Conservation (phyloP, 2,329 filamentous ascomycete species). For the Pyrenophora tritici-repentis region DNA sequence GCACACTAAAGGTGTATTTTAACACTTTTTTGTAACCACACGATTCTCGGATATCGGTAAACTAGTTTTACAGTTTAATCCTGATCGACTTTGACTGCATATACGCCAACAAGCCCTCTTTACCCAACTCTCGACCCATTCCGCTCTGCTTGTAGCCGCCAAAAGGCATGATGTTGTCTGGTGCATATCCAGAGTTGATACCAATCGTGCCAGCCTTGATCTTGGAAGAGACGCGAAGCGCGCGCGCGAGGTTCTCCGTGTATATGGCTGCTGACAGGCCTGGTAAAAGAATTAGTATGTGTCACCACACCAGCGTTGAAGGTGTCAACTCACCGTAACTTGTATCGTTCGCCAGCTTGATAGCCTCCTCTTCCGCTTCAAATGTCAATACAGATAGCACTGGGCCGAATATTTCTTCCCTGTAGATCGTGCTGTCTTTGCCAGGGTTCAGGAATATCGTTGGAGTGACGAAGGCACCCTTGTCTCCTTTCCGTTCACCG, state of each 20-base stretch:
- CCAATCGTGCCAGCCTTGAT: constrained; percentile 28
- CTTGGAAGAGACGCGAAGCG: constrained; percentile 22
- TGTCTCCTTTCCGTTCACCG: constrained; percentile 29
- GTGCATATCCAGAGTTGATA: constrained; percentile 13
- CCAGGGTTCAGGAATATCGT: constrained; percentile 40
- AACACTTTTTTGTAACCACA: no score
- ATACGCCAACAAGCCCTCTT: constrained; percentile 3
- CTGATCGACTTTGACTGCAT: constrained; percentile 2
- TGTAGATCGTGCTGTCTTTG: constrained; percentile 32
- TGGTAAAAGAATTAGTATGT: neutral
- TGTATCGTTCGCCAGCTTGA: constrained; percentile 41
- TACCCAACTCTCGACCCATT: constrained; percentile 1
- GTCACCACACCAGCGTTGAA: neutral
- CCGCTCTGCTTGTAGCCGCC: constrained; percentile 9
- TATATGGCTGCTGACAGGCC: constrained; percentile 19
- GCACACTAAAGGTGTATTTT: no score
- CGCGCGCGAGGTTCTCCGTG: constrained; percentile 24
- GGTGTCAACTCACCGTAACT: constrained; percentile 20
- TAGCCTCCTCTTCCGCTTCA: constrained; percentile 41
- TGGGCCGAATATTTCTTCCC: constrained; percentile 44
- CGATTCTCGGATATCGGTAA: no score
- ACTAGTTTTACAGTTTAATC: no score
- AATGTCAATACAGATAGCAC: constrained; percentile 39
- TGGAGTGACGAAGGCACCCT: constrained; percentile 38
- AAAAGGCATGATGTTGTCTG: constrained; percentile 1